phyloP scores from a whole-genome alignment of 192 early-diverging fungal genomes.

The Chytriomyces sp. region DNA sequence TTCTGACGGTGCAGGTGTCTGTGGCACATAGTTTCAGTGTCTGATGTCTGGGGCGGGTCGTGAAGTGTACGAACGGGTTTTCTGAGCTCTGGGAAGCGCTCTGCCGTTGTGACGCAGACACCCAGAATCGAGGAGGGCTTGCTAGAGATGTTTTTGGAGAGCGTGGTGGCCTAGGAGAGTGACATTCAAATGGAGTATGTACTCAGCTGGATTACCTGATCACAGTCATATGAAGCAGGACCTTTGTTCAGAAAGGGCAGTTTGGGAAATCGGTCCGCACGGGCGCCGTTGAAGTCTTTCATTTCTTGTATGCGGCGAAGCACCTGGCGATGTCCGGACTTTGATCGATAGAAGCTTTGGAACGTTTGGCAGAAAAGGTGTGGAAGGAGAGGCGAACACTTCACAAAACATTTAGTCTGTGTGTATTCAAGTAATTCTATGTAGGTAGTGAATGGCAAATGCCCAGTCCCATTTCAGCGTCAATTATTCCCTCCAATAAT shows the following conservation, averaged over 20 bases:
- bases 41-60: not conserved
- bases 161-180: constrained; percentile 26
- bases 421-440: too few relatives aligned
- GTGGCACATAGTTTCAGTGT: not conserved
- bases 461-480: too few relatives aligned
- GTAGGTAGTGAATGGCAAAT: too few relatives aligned
- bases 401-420: too few relatives aligned
- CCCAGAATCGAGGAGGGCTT: constrained; percentile 42
- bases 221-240: constrained; percentile 46
- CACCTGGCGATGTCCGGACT: too few relatives aligned
- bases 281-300: constrained; percentile 39
- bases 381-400: too few relatives aligned
- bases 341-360: too few relatives aligned
- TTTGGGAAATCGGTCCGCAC: constrained; percentile 37
- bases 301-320: too few relatives aligned
- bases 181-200: not conserved
- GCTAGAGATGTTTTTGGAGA: constrained; percentile 20
- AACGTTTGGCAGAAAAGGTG: too few relatives aligned
- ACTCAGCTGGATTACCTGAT: constrained; percentile 25
- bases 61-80: constrained; percentile 17
- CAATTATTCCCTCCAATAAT: too few relatives aligned
- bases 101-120: constrained; percentile 27
- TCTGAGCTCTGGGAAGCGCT: constrained; percentile 40
- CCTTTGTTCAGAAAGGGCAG: constrained; percentile 42
- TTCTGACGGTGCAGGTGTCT: constrained; percentile 37